Conservation (phyloP, 2,329 filamentous ascomycete species). For the Corniculantispora saksenae region DNA sequence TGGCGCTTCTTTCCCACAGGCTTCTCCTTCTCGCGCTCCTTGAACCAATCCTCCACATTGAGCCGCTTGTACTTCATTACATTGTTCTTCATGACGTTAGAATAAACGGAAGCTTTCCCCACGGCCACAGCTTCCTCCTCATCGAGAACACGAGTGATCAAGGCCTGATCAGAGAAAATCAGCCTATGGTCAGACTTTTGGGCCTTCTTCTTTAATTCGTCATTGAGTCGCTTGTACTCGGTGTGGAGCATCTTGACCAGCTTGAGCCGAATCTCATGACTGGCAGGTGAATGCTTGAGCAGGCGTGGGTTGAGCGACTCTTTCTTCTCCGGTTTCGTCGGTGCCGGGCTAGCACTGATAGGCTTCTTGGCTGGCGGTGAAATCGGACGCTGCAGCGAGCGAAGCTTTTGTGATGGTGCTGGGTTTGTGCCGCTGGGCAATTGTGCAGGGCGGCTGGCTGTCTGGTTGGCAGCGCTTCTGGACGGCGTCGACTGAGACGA, state of each 20-base stretch:
- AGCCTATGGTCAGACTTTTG: conserved; percentile 50
- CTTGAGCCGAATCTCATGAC: conserved; percentile 56
- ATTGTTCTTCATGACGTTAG: conserved; percentile 79
- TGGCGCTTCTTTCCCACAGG: conserved; percentile 37
- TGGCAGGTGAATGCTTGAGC: conserved; percentile 58
- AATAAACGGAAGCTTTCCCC: conserved; percentile 70
- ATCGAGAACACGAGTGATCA: conserved; percentile 70
- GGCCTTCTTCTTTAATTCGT: conserved; percentile 54
- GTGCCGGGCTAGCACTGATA: conserved; percentile 15
- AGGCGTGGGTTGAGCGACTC: conserved; percentile 69
- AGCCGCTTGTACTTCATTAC: conserved; percentile 78
- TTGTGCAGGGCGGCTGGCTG: background rate
- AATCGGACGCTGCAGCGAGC: background rate
- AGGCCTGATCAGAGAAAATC: conserved; percentile 62
- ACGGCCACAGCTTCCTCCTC: conserved; percentile 76
- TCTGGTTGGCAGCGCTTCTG: background rate
- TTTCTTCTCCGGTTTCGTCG: conserved; percentile 28
- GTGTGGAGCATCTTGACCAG: conserved; percentile 65
- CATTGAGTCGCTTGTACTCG: conserved; percentile 68
- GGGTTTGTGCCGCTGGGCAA: background rate
- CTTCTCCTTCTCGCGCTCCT: conserved; percentile 50
- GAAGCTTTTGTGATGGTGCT: background rate
- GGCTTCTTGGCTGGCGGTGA: conserved; percentile 15
- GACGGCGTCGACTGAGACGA: background rate
- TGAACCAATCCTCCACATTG: conserved; percentile 69